A percentile compares a stretch with the other conserved stretches of the same genome.
Conservation (phyloP, 2,329 filamentous ascomycete genomes). For the Teratosphaeriaceae sp. region DNA sequence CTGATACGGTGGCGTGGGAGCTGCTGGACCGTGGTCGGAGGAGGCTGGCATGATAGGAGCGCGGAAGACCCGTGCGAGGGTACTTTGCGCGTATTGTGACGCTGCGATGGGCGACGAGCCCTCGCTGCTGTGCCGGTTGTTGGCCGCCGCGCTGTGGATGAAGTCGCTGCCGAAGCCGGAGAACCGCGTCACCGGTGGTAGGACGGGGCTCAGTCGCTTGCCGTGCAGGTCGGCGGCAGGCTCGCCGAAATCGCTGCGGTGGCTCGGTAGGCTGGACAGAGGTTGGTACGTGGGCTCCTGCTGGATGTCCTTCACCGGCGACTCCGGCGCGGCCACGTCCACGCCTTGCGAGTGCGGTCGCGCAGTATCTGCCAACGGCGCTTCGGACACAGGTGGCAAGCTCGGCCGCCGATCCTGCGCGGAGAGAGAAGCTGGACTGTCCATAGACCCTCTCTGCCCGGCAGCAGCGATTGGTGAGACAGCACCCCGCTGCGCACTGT, state of each 20-base stretch:
- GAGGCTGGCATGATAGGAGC: conserved; percentile 7
- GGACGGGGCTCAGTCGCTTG: conserved; percentile 28
- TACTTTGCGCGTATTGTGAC: neutral
- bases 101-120: neutral
- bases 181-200: conserved; percentile 39
- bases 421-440: conserved; percentile 6
- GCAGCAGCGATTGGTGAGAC: neutral
- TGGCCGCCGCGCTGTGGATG: conserved; percentile 11
- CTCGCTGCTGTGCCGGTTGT: neutral
- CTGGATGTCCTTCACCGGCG: neutral
- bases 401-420: conserved; percentile 10
- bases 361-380: neutral
- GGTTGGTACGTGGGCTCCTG: conserved; percentile 6
- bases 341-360: no score
- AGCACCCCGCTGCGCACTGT: conserved; percentile 33
- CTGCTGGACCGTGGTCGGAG: no score
- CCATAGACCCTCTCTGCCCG: neutral
- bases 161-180: conserved; percentile 37
- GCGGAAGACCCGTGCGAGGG: conserved; percentile 2
- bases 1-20: neutral
- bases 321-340: neutral
- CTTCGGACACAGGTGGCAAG: conserved; percentile 17
- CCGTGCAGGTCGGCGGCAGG: conserved; percentile 3
- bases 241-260: conserved; percentile 2
- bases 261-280: conserved; percentile 3